Evolutionary conservation across 257 asterid species (phyloP).

Genomic region (Lantana camara): DNA sequence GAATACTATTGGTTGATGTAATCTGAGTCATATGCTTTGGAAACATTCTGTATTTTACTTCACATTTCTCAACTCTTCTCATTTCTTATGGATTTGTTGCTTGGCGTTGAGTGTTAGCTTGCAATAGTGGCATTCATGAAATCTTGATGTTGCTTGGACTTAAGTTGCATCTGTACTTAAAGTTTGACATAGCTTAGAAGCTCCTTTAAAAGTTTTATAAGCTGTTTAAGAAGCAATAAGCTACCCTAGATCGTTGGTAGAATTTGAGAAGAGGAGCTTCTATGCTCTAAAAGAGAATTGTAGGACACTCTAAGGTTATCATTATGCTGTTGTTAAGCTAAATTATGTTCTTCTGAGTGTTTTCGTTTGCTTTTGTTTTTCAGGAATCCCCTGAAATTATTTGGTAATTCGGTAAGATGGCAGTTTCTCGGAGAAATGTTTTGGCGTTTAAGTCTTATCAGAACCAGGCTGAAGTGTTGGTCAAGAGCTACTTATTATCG

Average conservation of each 20-base stretch:
- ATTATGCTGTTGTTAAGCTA: background rate
- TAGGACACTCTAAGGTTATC: background rate
- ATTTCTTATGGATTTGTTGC: background rate
- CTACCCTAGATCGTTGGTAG: background rate
- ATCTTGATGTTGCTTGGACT: too few relatives aligned
- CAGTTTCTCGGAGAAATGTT: conserved; percentile 29
- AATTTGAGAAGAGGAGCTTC: background rate
- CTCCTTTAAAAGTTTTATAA: background rate
- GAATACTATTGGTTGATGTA: background rate
- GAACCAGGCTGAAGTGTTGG: conserved; percentile 53
- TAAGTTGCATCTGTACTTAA: background rate
- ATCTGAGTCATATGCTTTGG: background rate
- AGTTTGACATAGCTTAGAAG: background rate
- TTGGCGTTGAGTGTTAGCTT: too few relatives aligned
- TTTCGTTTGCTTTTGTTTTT: background rate
- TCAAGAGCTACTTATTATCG: conserved; percentile 57
- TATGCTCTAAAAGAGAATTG: background rate
- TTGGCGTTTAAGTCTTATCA: conserved; percentile 57
- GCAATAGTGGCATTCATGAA: too few relatives aligned
- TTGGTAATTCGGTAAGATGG: background rate
- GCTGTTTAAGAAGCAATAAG: background rate
- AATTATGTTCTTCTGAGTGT: background rate
- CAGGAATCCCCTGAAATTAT: background rate
- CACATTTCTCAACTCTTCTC: background rate
- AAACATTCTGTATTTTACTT: background rate